Conservation (phyloP, 2,329 filamentous ascomycete genomes). For the Gnomoniopsis smithogilvyi region DNA sequence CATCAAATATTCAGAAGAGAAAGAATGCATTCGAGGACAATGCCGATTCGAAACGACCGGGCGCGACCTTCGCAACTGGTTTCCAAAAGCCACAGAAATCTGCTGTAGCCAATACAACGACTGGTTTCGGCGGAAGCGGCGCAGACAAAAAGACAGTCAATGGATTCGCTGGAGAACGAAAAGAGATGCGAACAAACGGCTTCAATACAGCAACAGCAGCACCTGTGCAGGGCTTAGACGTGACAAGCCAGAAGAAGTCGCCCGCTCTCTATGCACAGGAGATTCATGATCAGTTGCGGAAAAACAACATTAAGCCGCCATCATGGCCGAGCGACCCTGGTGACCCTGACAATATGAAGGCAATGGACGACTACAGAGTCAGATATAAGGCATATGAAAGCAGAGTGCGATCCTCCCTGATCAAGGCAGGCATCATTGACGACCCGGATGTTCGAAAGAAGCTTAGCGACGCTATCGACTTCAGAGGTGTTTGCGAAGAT, state of each 20-base stretch:
- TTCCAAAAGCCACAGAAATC: slow-evolving; percentile 5
- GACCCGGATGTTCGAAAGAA: slow-evolving; percentile 61
- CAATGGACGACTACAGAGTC: slow-evolving; percentile 53
- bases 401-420: slow-evolving; percentile 54
- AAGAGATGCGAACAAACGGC: slow-evolving; percentile 1
- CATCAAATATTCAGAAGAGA: slow-evolving; percentile 10
- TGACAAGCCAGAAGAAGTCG: slow-evolving; percentile 18
- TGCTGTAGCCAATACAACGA: background rate
- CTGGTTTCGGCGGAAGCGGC: slow-evolving; percentile 9
- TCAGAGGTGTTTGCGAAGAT: slow-evolving; percentile 65
- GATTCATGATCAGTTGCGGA: slow-evolving; percentile 51
- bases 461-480: slow-evolving; percentile 61
- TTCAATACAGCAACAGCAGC: slow-evolving; percentile 5
- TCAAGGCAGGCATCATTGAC: slow-evolving; percentile 59
- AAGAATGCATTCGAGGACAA: slow-evolving; percentile 16
- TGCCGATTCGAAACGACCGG: slow-evolving; percentile 4
- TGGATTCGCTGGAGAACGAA: slow-evolving; percentile 12
- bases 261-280: slow-evolving; percentile 40
- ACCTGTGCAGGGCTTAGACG: background rate
- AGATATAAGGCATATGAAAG: slow-evolving; percentile 55
- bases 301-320: slow-evolving; percentile 52
- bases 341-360: slow-evolving; percentile 45
- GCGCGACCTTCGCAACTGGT: background rate
- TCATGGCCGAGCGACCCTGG: slow-evolving; percentile 54
- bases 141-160: slow-evolving; percentile 9